These are phyloP conservation scores for Beauveria rudraprayagi DNA, from an alignment of 2,329 filamentous ascomycete genomes.

Conservation along the genomic window DNA sequence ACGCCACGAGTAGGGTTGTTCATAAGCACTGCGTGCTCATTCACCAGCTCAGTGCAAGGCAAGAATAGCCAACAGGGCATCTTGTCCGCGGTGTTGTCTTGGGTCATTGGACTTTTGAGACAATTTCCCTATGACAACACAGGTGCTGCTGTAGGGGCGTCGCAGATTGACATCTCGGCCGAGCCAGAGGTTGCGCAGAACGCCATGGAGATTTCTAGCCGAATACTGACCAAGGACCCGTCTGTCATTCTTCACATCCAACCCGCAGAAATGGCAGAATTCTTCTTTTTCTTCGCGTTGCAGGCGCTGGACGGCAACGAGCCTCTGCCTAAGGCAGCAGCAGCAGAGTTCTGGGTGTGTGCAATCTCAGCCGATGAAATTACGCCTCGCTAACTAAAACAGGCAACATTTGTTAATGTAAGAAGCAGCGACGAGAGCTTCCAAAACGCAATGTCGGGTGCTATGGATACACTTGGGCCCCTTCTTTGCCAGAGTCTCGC, in stretches of 20 bases:
- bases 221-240: constrained; percentile 53
- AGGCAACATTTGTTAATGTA: constrained; percentile 13
- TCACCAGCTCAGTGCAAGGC: constrained; percentile 51
- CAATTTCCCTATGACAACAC: constrained; percentile 33
- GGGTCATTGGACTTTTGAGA: constrained; percentile 55
- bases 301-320: constrained; percentile 63
- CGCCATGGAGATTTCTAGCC: constrained; percentile 63
- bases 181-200: constrained; percentile 68
- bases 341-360: constrained; percentile 68
- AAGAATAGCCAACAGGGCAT: constrained; percentile 37
- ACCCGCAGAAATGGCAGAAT: constrained; percentile 49
- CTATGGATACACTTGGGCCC: constrained; percentile 53
- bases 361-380: neutral
- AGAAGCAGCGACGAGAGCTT: neutral
- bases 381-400: neutral
- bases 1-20: constrained; percentile 61
- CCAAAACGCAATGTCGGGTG: constrained; percentile 32
- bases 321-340: constrained; percentile 64
- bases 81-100: constrained; percentile 46
- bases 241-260: constrained; percentile 53
- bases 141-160: neutral
- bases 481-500: constrained; percentile 51
- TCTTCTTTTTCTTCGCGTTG: constrained; percentile 64
- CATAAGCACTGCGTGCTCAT: constrained; percentile 63
- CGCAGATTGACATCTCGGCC: constrained; percentile 51